Conservation (phyloP, 306 rosid species). For the Dryas drummondii region DNA sequence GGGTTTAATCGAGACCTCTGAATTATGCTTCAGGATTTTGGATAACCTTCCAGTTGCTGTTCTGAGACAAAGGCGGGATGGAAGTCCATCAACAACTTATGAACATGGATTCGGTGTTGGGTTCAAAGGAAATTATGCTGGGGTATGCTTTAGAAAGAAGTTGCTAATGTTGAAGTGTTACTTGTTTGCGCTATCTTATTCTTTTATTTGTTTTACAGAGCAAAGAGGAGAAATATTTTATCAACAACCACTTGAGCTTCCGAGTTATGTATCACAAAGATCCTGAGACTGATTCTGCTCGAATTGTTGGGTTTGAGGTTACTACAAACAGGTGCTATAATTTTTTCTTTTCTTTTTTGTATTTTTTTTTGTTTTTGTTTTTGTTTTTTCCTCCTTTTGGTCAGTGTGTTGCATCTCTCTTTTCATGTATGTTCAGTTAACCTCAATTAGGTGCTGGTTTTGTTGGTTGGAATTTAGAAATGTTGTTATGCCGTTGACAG, state of each 20-base stretch:
- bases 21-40: conserved; percentile 72
- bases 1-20: conserved; percentile 22
- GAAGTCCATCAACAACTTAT: conserved; percentile 81
- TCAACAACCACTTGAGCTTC: conserved; percentile 96
- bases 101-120: conserved; percentile 98
- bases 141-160: conserved; percentile 58
- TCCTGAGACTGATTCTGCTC: conserved; percentile 82
- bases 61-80: conserved; percentile 89
- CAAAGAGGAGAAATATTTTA: conserved; percentile 94
- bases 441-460: background rate
- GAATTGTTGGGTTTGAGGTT: conserved; percentile 98
- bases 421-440: background rate
- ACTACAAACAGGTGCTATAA: conserved; percentile 78
- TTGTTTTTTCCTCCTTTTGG: background rate
- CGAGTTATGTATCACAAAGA: conserved; percentile 98
- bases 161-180: conserved; percentile 24
- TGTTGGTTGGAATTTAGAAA: conserved; percentile 10
- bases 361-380: too few relatives aligned
- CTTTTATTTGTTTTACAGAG: conserved; percentile 53
- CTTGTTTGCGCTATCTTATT: conserved; percentile 15
- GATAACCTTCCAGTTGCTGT: conserved; percentile 99
- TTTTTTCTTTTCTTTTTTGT: background rate
- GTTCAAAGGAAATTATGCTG: conserved; percentile 92
- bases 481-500: conserved; percentile 4
- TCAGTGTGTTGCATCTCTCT: conserved; percentile 7